Evolutionary conservation across 225 moss, liverwort and hornwort genomes (phyloP).

Genomic region (Pseudoscleropodium purum): DNA sequence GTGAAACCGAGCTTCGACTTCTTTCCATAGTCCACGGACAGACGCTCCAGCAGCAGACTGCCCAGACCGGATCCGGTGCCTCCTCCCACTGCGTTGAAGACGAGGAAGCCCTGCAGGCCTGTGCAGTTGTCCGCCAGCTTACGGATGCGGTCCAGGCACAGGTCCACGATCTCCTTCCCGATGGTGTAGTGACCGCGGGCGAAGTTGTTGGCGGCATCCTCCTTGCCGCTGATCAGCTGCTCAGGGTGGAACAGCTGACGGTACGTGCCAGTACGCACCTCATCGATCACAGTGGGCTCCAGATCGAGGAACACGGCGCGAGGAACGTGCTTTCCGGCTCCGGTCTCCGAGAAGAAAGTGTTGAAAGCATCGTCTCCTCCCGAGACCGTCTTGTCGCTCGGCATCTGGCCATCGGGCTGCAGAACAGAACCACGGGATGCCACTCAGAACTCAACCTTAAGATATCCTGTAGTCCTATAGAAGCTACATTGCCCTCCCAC

Average conservation of each 20-base stretch:
- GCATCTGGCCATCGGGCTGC: slow-evolving; percentile 58
- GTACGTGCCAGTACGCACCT: slow-evolving; percentile 44
- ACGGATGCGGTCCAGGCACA: slow-evolving; percentile 37
- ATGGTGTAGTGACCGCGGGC: slow-evolving; percentile 51
- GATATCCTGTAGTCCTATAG: fast-evolving
- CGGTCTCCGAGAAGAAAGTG: slow-evolving; percentile 41
- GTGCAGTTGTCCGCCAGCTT: slow-evolving; percentile 47
- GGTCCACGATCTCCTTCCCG: slow-evolving; percentile 52
- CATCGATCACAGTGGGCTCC: slow-evolving; percentile 49
- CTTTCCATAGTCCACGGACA: slow-evolving; percentile 46
- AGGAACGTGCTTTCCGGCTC: slow-evolving; percentile 41
- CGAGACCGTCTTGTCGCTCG: slow-evolving; percentile 24
- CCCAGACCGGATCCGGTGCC: slow-evolving; percentile 41
- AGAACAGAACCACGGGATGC: not conserved
- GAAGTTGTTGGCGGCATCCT: slow-evolving; percentile 53
- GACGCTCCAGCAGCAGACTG: slow-evolving; percentile 32
- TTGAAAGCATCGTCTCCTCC: slow-evolving; percentile 40
- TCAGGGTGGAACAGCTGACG: slow-evolving; percentile 45
- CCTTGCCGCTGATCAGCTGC: slow-evolving; percentile 42
- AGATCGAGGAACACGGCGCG: slow-evolving; percentile 45
- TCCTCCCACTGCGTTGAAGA: slow-evolving; percentile 39
- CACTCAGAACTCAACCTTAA: not conserved
- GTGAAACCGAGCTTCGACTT: slow-evolving; percentile 53
- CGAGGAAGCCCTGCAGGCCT: slow-evolving; percentile 39
- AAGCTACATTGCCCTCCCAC: not conserved